phyloP scores from a whole-genome alignment of 768 basidiomycete genomes.

The Tulasnella sp. region DNA sequence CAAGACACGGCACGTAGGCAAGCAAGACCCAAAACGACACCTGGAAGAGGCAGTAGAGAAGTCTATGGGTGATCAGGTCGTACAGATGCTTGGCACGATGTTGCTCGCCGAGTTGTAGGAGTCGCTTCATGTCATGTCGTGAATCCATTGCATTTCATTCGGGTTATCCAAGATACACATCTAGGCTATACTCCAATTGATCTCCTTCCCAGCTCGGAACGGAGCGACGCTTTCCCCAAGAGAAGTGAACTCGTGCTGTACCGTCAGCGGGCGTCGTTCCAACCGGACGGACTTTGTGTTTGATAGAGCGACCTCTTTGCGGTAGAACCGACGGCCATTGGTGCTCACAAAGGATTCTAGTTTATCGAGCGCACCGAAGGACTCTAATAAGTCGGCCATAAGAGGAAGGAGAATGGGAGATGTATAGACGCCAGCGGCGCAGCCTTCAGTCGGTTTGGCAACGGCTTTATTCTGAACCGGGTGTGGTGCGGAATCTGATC shows the following conservation, averaged over 20 bases:
- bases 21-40: slow-evolving; percentile 96
- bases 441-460: slow-evolving; percentile 54
- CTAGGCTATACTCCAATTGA: slow-evolving; percentile 44
- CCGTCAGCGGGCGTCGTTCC: slow-evolving; percentile 22
- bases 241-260: slow-evolving; percentile 18
- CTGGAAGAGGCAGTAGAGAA: slow-evolving; percentile 94
- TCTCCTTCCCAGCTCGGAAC: slow-evolving; percentile 74
- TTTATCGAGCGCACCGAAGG: slow-evolving; percentile 72
- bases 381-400: slow-evolving; percentile 75
- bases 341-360: slow-evolving; percentile 68
- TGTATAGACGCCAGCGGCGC: slow-evolving; percentile 95
- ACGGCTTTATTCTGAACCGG: slow-evolving; percentile 54
- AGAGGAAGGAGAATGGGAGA: slow-evolving; percentile 85
- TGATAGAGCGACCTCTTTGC: slow-evolving; percentile 21
- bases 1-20: slow-evolving; percentile 94
- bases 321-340: slow-evolving; percentile 74
- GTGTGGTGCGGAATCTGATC: slow-evolving; percentile 95
- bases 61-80: slow-evolving; percentile 95
- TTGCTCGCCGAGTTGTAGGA: slow-evolving; percentile 72
- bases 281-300: slow-evolving; percentile 23
- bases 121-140: background rate
- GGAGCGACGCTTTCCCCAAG: slow-evolving; percentile 49
- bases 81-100: slow-evolving; percentile 91
- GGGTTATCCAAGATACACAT: background rate
- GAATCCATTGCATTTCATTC: background rate